These are phyloP conservation scores for Colletotrichum sp. DNA, from an alignment of 2,329 filamentous ascomycete genomes.

Conservation along the genomic window DNA sequence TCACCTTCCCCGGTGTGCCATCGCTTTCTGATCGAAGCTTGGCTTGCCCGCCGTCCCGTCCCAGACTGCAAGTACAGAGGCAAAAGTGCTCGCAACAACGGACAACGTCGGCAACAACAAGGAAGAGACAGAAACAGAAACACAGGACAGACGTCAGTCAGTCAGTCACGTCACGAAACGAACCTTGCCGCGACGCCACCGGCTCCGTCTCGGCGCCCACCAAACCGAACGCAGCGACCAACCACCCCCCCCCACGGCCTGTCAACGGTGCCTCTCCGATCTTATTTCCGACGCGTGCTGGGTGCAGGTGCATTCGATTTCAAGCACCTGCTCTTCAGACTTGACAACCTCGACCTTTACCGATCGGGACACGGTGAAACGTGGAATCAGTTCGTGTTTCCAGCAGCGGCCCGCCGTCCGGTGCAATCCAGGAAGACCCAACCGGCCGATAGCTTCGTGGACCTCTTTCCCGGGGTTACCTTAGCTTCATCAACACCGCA, in stretches of 20 bases:
- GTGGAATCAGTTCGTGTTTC: not conserved
- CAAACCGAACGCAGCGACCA: not conserved
- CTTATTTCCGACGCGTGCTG: not conserved
- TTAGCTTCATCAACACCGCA: not conserved
- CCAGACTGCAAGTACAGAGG: not conserved
- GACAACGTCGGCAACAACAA: not conserved
- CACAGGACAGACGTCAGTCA: not conserved
- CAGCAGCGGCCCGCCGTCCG: not conserved
- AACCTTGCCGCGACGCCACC: constrained; percentile 4
- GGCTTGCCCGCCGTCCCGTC: not conserved
- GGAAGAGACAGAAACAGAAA: not conserved
- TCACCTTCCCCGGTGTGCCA: not conserved
- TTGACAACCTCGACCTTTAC: not conserved
- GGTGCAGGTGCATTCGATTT: not conserved
- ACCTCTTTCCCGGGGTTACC: not conserved
- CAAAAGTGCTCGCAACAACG: not conserved
- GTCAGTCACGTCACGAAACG: constrained; percentile 11
- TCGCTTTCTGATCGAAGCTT: not conserved
- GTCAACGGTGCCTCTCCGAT: not conserved
- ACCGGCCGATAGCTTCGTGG: not conserved
- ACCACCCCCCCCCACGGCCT: not conserved
- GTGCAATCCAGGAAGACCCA: not conserved
- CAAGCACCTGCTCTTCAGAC: not conserved
- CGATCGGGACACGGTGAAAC: not conserved
- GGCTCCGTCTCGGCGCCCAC: constrained; percentile 17